Percentiles rank a stretch among this genome's conserved stretches.
phyloP scores from a whole-genome alignment of 192 early-diverging fungal species.

The Backusella tuberculispora region DNA sequence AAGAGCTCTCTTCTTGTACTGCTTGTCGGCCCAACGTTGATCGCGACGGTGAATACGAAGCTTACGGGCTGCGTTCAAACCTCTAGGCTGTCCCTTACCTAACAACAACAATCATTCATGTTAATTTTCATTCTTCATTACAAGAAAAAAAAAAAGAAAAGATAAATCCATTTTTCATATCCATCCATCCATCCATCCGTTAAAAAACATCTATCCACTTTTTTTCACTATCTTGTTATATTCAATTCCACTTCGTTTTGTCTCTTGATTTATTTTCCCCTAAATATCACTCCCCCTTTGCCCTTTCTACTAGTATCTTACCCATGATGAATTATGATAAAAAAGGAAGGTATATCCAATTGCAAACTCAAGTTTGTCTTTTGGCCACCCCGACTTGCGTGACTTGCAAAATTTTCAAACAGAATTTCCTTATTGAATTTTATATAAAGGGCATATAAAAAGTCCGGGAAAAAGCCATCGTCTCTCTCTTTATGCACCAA shows the following conservation, averaged over 20 bases:
- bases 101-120: background rate
- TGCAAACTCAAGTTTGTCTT: slow-evolving; percentile 18
- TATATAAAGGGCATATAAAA: too few species aligned
- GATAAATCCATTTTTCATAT: background rate
- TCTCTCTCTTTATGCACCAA: too few species aligned
- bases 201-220: background rate
- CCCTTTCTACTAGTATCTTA: slow-evolving; percentile 16
- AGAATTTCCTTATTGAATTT: background rate
- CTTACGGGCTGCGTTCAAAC: slow-evolving; percentile 97
- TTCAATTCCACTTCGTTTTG: background rate
- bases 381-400: slow-evolving; percentile 18
- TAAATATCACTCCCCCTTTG: background rate
- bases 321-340: slow-evolving; percentile 34
- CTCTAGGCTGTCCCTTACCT: slow-evolving; percentile 90
- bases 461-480: too few species aligned
- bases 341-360: slow-evolving; percentile 33
- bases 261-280: background rate
- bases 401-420: background rate
- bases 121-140: too few species aligned
- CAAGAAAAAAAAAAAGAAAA: too few species aligned
- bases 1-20: slow-evolving; percentile 98
- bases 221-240: too few species aligned
- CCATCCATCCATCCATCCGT: slow-evolving; percentile 25
- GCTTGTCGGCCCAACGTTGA: slow-evolving; percentile 93
- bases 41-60: slow-evolving; percentile 96